Conservation (phyloP, 495 filamentous ascomycete genomes). For the Tuber brumale region DNA sequence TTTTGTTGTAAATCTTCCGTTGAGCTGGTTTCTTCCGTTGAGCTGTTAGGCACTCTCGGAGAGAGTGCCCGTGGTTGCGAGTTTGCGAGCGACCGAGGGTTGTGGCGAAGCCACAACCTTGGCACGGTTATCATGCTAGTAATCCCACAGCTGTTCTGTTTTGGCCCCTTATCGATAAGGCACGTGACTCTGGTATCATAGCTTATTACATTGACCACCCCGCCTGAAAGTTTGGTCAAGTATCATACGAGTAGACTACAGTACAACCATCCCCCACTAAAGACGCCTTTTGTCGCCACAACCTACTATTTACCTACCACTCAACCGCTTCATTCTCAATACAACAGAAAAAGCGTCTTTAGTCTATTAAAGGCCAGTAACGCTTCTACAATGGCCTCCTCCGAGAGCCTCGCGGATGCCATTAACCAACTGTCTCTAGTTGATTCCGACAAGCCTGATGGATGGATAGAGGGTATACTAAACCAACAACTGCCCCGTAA, state of each 20-base stretch:
- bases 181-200: neutral
- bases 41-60: no score
- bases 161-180: neutral
- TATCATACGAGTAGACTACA: no score
- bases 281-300: neutral
- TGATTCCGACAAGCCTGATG: slow-evolving; percentile 26
- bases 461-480: slow-evolving; percentile 56
- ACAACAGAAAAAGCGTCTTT: neutral
- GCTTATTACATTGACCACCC: neutral
- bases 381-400: slow-evolving; percentile 15
- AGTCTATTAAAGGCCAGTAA: neutral
- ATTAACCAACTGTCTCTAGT: slow-evolving; percentile 22
- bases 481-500: slow-evolving; percentile 52
- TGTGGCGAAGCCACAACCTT: no score
- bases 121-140: no score
- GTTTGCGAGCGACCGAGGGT: no score
- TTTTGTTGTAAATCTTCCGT: no score
- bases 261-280: no score
- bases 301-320: neutral
- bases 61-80: no score
- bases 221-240: neutral
- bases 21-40: no score
- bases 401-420: slow-evolving; percentile 14
- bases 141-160: neutral
- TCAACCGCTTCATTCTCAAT: neutral